Base-by-base conservation (phyloP, 2,329 filamentous ascomycete genomes). In the Aspergillus tanneri region DNA sequence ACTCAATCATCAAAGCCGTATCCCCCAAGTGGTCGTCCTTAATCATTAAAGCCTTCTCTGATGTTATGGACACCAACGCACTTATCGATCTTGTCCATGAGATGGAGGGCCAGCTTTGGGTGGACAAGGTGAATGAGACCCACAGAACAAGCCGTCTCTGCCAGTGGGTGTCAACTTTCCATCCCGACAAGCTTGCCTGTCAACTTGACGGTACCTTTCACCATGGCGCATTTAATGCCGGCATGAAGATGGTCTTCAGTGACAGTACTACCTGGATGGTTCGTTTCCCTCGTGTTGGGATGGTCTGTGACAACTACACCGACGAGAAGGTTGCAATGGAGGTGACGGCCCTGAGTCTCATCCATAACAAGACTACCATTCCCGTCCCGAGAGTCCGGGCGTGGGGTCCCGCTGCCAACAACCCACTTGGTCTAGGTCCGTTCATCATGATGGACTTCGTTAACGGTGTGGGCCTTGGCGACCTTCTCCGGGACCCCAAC, bases 91-190 rank as follows among this genome's bases (percentile, higher is more conserved):
- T n/a, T n/a, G n/a, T n/a, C n/a, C n/a, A n/a, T n/a, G n/a, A n/a
- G n/a, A n/a, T n/a, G n/a, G n/a, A n/a, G n/a, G 49, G 30, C 19
- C 46, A 59, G 35, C 46, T 60, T 25, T 63, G 56, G 56, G 52
- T 60, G 27, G 53, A 55, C 25, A 57, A 59, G 34, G 39, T 63
- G 30, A 59, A 59, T 28, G 49, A 61, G 14, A 35, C 54, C 14
- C 38, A 54, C 37, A 46, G 24, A 43, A 50, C 44, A 6, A 51
- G 54, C 27, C 52, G 34, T 41, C 53, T 62, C 46, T 61, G 55
- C 38, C 47, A 46, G 30, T 70, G 65, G 66, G 61, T 68, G 25
- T 70, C 65, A 23, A 63, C 60, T 43, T 68, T 68, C 44, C 61
- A 70, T 60, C 58, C 62, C 23, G 16, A 63, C 18, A 61, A 61